Conservation (phyloP, 768 basidiomycete genomes). For the Rhodotorula diobovata region DNA sequence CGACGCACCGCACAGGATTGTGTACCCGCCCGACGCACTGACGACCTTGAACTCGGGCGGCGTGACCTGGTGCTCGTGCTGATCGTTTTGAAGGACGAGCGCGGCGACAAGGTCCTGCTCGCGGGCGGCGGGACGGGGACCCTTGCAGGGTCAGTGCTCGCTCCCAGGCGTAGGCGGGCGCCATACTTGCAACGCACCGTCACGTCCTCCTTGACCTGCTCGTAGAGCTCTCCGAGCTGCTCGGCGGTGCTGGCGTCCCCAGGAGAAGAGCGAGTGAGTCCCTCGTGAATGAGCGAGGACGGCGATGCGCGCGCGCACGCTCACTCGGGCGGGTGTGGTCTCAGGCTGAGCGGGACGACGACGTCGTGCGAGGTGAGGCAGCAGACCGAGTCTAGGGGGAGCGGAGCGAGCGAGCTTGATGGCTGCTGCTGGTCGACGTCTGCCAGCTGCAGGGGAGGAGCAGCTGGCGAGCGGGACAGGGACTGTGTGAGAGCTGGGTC, state of each 20-base stretch:
- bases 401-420: background rate
- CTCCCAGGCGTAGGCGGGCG: too few relatives aligned
- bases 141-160: too few relatives aligned
- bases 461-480: too few relatives aligned
- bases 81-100: background rate
- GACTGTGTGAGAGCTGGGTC: too few relatives aligned
- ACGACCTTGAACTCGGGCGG: background rate
- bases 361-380: background rate
- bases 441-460: too few relatives aligned
- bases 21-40: slow-evolving; percentile 12
- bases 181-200: background rate
- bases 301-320: background rate
- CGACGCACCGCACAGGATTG: background rate
- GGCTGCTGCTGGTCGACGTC: too few relatives aligned
- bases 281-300: background rate
- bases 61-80: too few relatives aligned
- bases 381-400: background rate
- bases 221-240: background rate
- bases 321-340: background rate
- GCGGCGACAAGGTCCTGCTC: slow-evolving; percentile 3
- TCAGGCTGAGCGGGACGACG: background rate
- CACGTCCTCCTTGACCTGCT: slow-evolving; percentile 10
- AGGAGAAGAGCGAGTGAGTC: background rate
- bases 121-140: background rate
- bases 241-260: background rate